Base-by-base conservation (phyloP, 352 stramenopile genomes). In the Plasmopara muralis region DNA sequence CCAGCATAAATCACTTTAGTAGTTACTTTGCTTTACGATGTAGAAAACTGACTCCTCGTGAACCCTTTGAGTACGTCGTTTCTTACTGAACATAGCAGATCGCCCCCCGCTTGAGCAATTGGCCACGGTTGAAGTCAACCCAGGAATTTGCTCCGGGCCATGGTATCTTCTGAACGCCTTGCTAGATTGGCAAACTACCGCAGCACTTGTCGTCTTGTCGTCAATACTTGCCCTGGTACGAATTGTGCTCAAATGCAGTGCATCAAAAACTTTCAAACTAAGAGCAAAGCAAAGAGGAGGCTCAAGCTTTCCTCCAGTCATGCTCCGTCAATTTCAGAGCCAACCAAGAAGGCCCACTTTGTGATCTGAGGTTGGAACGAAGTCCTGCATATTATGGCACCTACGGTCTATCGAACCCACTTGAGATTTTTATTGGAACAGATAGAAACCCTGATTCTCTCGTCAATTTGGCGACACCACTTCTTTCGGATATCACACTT, bases 361-460 rank as follows among this genome's bases (percentile, higher is more conserved):
- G 16, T 25, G 9, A 4, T 48, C 29, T n/a, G 38, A 2, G 16
- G 8, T 3, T 55, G 41, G 29, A 25, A 48, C 43, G 8, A 33
- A 15, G 38, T 29, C 8, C 15, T 42, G n/a, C 49, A 55, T 10
- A 42, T 55, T 33, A 48, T 55, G 31, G 39, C 49, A n/a, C 39
- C 39, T 31, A 55, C 28, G 2, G 30, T 47, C 1, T 55, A 55
- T 9, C 49, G 43, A 4, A 38, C 29, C 49, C 49, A 6, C 15
- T 43, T 9, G 47, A 48, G 34, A 25, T 25, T 16, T 52, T 10
- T 20, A 33, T 52, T 5, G 2, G 44, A 13, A 52, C 9, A 5
- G 20, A 16, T 16, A n/a, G 12, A 12, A 13, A 0, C 6, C 33
- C 46, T 5, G n/a, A 34, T 20, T 52, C 20, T 43, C 33, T 52